A percentile compares a stretch with the other conserved stretches of the same genome.
Evolutionary conservation across 1,139 yeast genomes (phyloP).

Genomic region (Wickerhamomyces sp.): DNA sequence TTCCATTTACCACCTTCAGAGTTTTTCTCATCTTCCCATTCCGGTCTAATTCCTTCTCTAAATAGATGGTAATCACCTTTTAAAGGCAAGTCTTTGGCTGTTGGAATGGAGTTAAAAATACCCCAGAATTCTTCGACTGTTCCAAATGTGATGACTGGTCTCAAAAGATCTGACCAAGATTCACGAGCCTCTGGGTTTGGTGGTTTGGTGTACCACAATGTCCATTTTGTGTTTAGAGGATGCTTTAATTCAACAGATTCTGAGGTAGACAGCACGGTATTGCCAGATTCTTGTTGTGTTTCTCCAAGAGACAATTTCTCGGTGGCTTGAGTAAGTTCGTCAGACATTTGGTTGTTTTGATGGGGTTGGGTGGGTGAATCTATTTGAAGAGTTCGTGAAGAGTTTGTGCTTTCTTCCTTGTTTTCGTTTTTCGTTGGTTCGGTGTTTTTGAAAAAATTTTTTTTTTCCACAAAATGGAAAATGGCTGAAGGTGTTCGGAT

Average conservation of each 20-base stretch:
- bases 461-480: slow-evolving; percentile 1
- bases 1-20: slow-evolving; percentile 95
- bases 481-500: slow-evolving; percentile 1
- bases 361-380: too few species aligned
- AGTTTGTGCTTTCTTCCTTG: too few species aligned
- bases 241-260: slow-evolving; percentile 45
- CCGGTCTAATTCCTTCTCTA: slow-evolving; percentile 93
- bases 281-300: slow-evolving; percentile 2
- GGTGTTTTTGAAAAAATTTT: not conserved
- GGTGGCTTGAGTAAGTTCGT: slow-evolving; percentile 23
- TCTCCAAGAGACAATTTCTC: slow-evolving; percentile 17
- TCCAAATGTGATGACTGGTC: slow-evolving; percentile 86
- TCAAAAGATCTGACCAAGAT: slow-evolving; percentile 90
- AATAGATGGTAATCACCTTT: slow-evolving; percentile 95
- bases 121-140: slow-evolving; percentile 99
- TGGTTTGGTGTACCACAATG: slow-evolving; percentile 97
- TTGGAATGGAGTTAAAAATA: slow-evolving; percentile 88
- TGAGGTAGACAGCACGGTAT: slow-evolving; percentile 7
- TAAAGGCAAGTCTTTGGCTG: slow-evolving; percentile 84
- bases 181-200: slow-evolving; percentile 61
- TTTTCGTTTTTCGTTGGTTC: too few species aligned
- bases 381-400: slow-evolving; percentile 4
- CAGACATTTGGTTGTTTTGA: slow-evolving; percentile 20
- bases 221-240: slow-evolving; percentile 91
- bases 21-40: slow-evolving; percentile 94